Evolutionary conservation across 2,329 filamentous ascomycete genomes (phyloP).

Genomic region (Neonectria sp.): DNA sequence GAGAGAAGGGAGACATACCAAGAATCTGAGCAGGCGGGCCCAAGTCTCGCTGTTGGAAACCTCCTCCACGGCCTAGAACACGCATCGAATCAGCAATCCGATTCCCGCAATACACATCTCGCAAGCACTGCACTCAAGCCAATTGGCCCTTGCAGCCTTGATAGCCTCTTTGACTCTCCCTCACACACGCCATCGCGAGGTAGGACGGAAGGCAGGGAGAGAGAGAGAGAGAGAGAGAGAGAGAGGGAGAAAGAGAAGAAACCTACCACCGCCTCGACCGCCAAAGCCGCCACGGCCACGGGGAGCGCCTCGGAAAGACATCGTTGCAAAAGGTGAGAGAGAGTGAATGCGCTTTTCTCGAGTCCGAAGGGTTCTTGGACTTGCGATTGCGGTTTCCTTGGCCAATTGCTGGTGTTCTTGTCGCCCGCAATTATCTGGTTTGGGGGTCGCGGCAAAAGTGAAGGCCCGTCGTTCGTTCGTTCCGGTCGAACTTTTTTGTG

Average conservation of each 20-base stretch:
- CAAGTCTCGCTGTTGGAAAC: slow-evolving; percentile 58
- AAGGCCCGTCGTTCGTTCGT: slow-evolving; percentile 26
- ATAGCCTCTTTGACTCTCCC: neutral
- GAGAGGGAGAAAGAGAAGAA: neutral
- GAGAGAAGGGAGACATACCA: slow-evolving; percentile 47
- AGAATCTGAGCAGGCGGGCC: slow-evolving; percentile 56
- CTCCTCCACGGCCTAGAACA: slow-evolving; percentile 54
- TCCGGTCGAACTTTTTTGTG: slow-evolving; percentile 44
- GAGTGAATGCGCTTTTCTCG: slow-evolving; percentile 17
- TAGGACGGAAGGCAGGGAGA: neutral
- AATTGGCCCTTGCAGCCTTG: slow-evolving; percentile 5
- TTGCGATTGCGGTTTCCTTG: neutral
- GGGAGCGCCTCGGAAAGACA: slow-evolving; percentile 59
- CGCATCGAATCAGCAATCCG: slow-evolving; percentile 34
- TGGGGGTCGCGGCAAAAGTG: slow-evolving; percentile 25
- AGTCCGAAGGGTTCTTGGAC: slow-evolving; percentile 9
- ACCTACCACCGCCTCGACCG: slow-evolving; percentile 55
- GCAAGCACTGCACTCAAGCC: neutral
- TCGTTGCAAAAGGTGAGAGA: slow-evolving; percentile 38
- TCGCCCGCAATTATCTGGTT: slow-evolving; percentile 24
- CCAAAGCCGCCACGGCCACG: slow-evolving; percentile 55
- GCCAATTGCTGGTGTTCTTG: slow-evolving; percentile 23
- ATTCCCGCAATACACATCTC: slow-evolving; percentile 6
- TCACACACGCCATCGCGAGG: neutral
- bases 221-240: neutral